phyloP scores from a whole-genome alignment of 805 yeast species.

The Ogataea ganodermae region DNA sequence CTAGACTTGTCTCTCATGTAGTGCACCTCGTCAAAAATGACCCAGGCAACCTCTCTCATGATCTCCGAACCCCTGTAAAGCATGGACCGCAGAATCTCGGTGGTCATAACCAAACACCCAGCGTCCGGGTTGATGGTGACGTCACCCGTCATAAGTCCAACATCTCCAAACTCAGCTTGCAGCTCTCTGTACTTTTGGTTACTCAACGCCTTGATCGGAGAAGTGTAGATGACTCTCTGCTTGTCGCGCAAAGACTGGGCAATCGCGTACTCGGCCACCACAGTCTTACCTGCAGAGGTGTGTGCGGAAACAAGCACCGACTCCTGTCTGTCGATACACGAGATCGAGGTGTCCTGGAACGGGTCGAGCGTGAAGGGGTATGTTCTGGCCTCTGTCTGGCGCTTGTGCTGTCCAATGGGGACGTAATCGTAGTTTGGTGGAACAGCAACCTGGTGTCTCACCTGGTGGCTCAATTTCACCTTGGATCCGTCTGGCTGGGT shows the following conservation, averaged over 20 bases:
- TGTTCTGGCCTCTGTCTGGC: constrained; percentile 76
- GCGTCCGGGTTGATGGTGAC: constrained; percentile 98
- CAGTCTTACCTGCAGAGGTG: constrained; percentile 96
- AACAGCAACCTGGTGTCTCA: constrained; percentile 95
- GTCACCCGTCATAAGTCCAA: constrained; percentile 99
- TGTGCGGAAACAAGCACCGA: constrained; percentile 97
- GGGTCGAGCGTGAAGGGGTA: constrained; percentile 96
- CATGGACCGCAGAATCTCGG: constrained; percentile 97
- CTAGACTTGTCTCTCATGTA: constrained; percentile 97
- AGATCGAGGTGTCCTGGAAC: constrained; percentile 94
- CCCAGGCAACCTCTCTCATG: constrained; percentile 99
- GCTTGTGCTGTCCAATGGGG: constrained; percentile 86
- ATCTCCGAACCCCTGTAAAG: constrained; percentile 95
- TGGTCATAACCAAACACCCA: constrained; percentile 97
- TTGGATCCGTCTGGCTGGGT: constrained; percentile 30
- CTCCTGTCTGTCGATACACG: constrained; percentile 93
- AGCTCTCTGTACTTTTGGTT: constrained; percentile 94
- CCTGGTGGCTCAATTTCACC: constrained; percentile 84
- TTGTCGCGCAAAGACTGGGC: constrained; percentile 91
- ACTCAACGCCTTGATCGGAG: constrained; percentile 93
- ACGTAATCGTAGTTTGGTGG: constrained; percentile 88
- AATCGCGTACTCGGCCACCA: constrained; percentile 95
- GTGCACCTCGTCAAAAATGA: constrained; percentile 96
- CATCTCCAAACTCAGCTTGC: constrained; percentile 91
- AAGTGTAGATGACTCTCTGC: constrained; percentile 92